These are phyloP conservation scores for Kockovaella imperatae DNA, from an alignment of 768 basidiomycete species.

Conservation along the genomic window DNA sequence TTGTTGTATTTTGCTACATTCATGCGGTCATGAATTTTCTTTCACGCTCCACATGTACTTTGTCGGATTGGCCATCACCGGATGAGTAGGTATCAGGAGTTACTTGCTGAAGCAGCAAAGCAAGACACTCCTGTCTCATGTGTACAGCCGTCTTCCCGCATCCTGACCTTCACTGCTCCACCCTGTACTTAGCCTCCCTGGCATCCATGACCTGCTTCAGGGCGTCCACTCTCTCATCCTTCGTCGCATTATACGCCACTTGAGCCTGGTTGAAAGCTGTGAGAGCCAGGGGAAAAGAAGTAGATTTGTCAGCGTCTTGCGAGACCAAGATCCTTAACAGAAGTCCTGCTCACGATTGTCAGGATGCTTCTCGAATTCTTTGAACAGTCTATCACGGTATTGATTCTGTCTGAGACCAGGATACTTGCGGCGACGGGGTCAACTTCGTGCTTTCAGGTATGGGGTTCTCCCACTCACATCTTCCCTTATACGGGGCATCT, in stretches of 20 bases:
- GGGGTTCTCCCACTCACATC: slow-evolving; percentile 52
- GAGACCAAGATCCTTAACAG: slow-evolving; percentile 11
- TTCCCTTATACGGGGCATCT: slow-evolving; percentile 65
- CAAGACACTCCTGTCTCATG: no score
- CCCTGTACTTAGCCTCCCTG: slow-evolving; percentile 38
- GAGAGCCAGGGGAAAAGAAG: background rate
- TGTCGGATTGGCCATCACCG: no score
- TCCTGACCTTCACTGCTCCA: slow-evolving; percentile 6
- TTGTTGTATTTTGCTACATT: no score
- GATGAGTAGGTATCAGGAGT: no score
- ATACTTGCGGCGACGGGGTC: slow-evolving; percentile 50
- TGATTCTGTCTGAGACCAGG: slow-evolving; percentile 86
- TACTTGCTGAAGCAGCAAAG: no score
- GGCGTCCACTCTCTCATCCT: slow-evolving; percentile 73
- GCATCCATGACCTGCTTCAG: slow-evolving; percentile 51
- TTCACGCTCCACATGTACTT: no score
- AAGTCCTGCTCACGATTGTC: slow-evolving; percentile 97
- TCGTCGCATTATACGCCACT: slow-evolving; percentile 73
- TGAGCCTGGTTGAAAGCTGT: slow-evolving; percentile 66
- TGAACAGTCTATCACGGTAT: slow-evolving; percentile 84
- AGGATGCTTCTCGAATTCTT: slow-evolving; percentile 92
- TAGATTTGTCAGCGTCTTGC: background rate
- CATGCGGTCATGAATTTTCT: no score
- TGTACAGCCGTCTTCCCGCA: no score
- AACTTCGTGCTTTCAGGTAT: background rate